Conservation (phyloP, 1,284 basidiomycete species). For the Paramarasmius palmivorus region DNA sequence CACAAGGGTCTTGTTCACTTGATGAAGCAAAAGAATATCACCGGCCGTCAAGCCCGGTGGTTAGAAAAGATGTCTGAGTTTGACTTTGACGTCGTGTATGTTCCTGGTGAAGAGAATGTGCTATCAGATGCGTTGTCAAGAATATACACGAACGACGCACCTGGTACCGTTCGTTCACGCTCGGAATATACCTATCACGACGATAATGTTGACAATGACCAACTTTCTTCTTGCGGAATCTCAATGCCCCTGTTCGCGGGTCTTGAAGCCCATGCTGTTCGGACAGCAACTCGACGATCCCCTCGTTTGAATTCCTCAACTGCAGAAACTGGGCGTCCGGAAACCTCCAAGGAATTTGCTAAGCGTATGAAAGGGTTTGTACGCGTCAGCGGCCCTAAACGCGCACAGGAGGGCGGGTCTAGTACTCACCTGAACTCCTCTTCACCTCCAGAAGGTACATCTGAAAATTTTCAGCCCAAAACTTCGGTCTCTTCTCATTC, state of each 20-base stretch:
- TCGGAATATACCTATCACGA: slow-evolving; percentile 8
- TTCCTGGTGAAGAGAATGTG: slow-evolving; percentile 3
- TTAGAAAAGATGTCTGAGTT: slow-evolving; percentile 16
- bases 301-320: no score
- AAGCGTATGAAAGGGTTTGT: background rate
- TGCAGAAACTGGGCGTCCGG: background rate
- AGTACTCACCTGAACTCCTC: no score
- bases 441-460: no score
- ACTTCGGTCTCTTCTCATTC: no score
- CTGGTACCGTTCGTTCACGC: slow-evolving; percentile 3
- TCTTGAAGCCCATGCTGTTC: no score
- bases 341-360: slow-evolving; percentile 1
- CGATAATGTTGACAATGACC: background rate
- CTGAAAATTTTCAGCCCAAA: no score
- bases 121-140: slow-evolving; percentile 6
- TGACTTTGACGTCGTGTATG: slow-evolving; percentile 12
- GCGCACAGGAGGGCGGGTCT: background rate
- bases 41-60: slow-evolving; percentile 17
- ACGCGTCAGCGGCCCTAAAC: background rate
- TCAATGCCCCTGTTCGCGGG: slow-evolving; percentile 6
- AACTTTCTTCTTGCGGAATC: background rate
- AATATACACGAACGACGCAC: slow-evolving; percentile 8
- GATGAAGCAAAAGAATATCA: slow-evolving; percentile 13
- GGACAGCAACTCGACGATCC: no score
- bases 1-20: slow-evolving; percentile 7